Conservation (phyloP, 1,284 basidiomycete genomes). For the Rhodotorula sp. region DNA sequence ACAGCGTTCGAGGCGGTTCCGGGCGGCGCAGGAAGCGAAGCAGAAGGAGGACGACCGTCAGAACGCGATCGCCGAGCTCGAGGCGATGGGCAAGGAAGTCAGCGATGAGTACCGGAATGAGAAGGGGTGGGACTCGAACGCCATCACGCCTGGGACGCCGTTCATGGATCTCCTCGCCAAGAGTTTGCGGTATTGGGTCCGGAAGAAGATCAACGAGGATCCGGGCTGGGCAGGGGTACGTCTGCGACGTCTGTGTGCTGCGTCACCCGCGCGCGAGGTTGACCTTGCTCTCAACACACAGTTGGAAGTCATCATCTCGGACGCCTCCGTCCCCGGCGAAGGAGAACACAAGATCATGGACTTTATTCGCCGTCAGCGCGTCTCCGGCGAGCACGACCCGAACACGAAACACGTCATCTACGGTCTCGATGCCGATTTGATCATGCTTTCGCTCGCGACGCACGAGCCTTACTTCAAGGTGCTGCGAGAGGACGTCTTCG, state of each 20-base stretch:
- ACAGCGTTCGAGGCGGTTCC: conserved; percentile 91
- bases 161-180: conserved; percentile 93
- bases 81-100: conserved; percentile 87
- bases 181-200: conserved; percentile 94
- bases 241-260: conserved; percentile 25
- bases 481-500: conserved; percentile 95
- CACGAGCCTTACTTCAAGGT: conserved; percentile 98
- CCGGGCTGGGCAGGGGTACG: conserved; percentile 89
- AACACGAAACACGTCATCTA: conserved; percentile 98
- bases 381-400: conserved; percentile 82
- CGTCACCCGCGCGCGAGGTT: neutral
- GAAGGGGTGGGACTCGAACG: conserved; percentile 94
- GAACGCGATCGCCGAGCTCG: conserved; percentile 79
- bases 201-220: conserved; percentile 89
- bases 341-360: conserved; percentile 99
- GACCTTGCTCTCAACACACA: conserved; percentile 46
- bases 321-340: conserved; percentile 94
- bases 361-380: conserved; percentile 86
- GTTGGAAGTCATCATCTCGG: conserved; percentile 95
- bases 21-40: conserved; percentile 89
- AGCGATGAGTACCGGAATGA: conserved; percentile 81
- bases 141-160: conserved; percentile 92
- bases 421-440: conserved; percentile 96
- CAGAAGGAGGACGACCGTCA: conserved; percentile 84
- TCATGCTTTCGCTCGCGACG: conserved; percentile 97